phyloP scores from a whole-genome alignment of 495 filamentous ascomycete species.

The Lophium mytilinum region DNA sequence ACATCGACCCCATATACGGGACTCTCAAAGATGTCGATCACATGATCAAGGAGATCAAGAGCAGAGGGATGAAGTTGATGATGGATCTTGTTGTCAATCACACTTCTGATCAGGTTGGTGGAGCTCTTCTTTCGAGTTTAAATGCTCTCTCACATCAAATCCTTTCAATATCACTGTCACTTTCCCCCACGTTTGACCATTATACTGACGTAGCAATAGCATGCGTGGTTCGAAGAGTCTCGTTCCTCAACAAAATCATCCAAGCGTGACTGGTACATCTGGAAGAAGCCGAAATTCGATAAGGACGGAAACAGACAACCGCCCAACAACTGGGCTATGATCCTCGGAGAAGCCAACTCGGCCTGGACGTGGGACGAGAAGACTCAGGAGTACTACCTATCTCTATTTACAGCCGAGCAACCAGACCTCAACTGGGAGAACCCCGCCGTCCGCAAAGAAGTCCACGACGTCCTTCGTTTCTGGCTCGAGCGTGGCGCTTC shows the following conservation, averaged over 20 bases:
- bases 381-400: slow-evolving; percentile 47
- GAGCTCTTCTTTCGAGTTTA: neutral
- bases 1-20: slow-evolving; percentile 43
- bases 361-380: slow-evolving; percentile 48
- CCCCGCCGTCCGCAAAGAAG: slow-evolving; percentile 38
- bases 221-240: slow-evolving; percentile 50
- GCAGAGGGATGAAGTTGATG: slow-evolving; percentile 45
- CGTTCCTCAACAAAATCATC: slow-evolving; percentile 38
- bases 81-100: slow-evolving; percentile 55
- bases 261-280: slow-evolving; percentile 56
- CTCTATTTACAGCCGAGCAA: slow-evolving; percentile 44
- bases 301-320: slow-evolving; percentile 43
- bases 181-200: neutral
- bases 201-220: slow-evolving; percentile 27
- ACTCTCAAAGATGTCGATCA: slow-evolving; percentile 47
- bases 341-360: slow-evolving; percentile 43
- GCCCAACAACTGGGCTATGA: slow-evolving; percentile 51
- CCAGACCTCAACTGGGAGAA: slow-evolving; percentile 54
- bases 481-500: slow-evolving; percentile 47
- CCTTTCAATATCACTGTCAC: neutral
- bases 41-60: slow-evolving; percentile 43
- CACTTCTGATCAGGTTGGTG: slow-evolving; percentile 40
- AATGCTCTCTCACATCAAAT: neutral
- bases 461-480: slow-evolving; percentile 46
- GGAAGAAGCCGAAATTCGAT: slow-evolving; percentile 44